Base-by-base conservation (phyloP, 179 eudicot genomes). In the Vitellaria paradoxa region DNA sequence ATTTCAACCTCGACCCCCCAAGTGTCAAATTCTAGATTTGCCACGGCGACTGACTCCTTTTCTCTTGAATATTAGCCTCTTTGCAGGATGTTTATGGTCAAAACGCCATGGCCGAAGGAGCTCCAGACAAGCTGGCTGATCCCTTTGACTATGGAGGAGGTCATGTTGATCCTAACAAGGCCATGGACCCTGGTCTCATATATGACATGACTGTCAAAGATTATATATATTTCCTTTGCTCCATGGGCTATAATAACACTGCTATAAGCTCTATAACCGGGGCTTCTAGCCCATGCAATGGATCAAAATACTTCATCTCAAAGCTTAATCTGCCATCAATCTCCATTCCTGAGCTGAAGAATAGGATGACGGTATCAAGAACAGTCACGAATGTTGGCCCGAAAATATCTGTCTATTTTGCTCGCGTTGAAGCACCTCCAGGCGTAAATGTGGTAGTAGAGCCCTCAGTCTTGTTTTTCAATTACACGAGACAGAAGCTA, bases 121-220 rank as follows among this genome's bases (percentile, higher is more conserved):
- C 69, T 66, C 79, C 85, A 47, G 72, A 79, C 63, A 82, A 82
- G 76, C 68, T 26, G 57, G 82, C 85, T 7, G 85, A 82, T 49
- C 88, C 90, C 17, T 87, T 89, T 56, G 83, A 76, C 60, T 81
- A 79, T 67, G 90, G 87, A 59, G 82, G 81, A 1, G 85, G 85
- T 23, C 85, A 85, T 49, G 78, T 85, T 24, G 64, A 79, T 52
- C 83, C 84, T 14, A 83, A 79, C 85, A 71, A 53, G n/a, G 84
- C 89, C 55, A 60, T 78, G 21, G 71, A 79, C 60, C 89, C 89
- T 1, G 87, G 89, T 24, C 78, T 86, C 10, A 45, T 86, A 46
- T 86, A 65, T 24, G 87, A 86, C 73, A 70, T 80, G 66, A 37
- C 37, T 2, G 46, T 47, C 50, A 40, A 21, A 1, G 87, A 84